Evolutionary conservation across 2,329 filamentous ascomycete species (phyloP).

Genomic region (Curvularia hawaiiensis): DNA sequence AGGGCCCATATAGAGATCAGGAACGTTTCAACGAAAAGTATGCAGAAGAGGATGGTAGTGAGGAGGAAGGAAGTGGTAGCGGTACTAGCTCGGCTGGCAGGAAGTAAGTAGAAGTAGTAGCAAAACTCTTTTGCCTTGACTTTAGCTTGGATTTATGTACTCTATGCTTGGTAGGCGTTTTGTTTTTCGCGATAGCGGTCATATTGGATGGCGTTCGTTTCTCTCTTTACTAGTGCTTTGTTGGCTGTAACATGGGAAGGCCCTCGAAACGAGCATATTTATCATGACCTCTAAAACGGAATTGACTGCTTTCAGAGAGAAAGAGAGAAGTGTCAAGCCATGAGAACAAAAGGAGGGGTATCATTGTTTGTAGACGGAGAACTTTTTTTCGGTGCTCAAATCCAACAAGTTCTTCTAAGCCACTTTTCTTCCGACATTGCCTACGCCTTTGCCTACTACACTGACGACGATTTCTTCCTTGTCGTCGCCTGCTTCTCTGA

Average conservation of each 20-base stretch:
- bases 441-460: constrained; percentile 90
- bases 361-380: constrained; percentile 19
- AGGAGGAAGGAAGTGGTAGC: constrained; percentile 32
- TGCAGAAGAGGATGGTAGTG: constrained; percentile 30
- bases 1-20: constrained; percentile 45
- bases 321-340: neutral
- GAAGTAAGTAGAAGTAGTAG: constrained; percentile 18
- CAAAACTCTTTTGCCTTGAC: neutral
- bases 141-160: neutral
- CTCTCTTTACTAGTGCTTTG: neutral
- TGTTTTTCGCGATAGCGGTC: neutral
- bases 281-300: neutral
- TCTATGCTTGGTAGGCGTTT: neutral
- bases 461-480: constrained; percentile 79
- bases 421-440: constrained; percentile 93
- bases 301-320: neutral
- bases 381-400: neutral
- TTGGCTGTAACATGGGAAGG: neutral
- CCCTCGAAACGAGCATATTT: neutral
- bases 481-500: constrained; percentile 63
- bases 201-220: neutral
- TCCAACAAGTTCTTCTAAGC: constrained; percentile 49
- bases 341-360: constrained; percentile 17
- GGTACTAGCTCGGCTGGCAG: constrained; percentile 29
- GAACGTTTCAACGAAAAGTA: constrained; percentile 43